Evolutionary conservation across 495 filamentous ascomycete genomes (phyloP).

Genomic region (Cladorrhinum samala): DNA sequence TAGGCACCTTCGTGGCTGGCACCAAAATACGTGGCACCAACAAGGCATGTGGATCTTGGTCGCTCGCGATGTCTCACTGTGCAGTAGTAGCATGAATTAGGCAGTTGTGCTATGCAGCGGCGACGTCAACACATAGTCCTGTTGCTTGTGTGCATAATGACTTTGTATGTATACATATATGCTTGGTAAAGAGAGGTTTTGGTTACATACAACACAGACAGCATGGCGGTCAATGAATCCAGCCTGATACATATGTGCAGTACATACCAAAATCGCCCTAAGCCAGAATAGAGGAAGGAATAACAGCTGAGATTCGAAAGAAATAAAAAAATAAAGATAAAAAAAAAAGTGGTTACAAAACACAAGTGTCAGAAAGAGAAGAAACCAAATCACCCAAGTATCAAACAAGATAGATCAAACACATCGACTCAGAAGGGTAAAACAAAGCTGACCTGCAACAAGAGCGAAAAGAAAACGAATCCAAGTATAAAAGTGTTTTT

Average conservation of each 20-base stretch:
- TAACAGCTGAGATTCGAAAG: neutral
- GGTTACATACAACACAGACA: neutral
- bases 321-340: constrained; percentile 18
- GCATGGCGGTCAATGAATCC: neutral
- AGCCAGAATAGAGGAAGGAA: neutral
- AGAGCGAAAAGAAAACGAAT: neutral
- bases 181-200: neutral
- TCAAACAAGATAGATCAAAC: neutral
- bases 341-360: constrained; percentile 5
- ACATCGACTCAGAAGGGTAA: neutral
- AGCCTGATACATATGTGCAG: neutral
- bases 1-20: no score
- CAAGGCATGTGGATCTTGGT: no score
- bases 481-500: neutral
- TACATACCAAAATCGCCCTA: neutral
- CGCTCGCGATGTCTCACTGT: no score
- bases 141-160: no score
- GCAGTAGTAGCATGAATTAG: no score
- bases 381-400: neutral
- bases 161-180: neutral
- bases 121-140: no score
- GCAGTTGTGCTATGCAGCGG: no score
- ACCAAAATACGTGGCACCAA: no score
- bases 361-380: constrained; percentile 13
- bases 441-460: no score